phyloP scores from a whole-genome alignment of 2,329 filamentous ascomycete species.

The Aspergillus hiratsukae region DNA sequence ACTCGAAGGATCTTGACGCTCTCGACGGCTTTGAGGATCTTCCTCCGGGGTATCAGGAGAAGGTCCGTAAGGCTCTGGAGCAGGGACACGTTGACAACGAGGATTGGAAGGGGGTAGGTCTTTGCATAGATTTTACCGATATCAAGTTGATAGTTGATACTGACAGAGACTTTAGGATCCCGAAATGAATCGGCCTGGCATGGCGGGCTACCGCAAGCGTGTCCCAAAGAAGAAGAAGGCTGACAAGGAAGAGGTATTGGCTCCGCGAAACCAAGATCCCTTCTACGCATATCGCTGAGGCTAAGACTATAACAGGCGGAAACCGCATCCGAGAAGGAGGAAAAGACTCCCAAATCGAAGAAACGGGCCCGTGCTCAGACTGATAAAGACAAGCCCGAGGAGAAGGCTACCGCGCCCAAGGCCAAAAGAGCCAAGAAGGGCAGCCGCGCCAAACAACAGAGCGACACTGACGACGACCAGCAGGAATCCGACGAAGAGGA shows the following conservation, averaged over 20 bases:
- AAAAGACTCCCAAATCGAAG: constrained; percentile 15
- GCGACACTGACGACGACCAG: neutral
- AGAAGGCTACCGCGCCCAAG: constrained; percentile 10
- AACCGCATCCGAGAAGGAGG: constrained; percentile 6
- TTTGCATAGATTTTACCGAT: neutral
- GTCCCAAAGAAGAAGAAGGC: constrained; percentile 35
- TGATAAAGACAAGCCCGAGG: constrained; percentile 10
- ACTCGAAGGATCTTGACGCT: constrained; percentile 56
- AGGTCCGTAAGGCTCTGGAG: constrained; percentile 66
- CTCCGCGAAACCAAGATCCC: neutral
- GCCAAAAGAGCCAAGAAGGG: constrained; percentile 13
- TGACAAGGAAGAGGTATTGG: constrained; percentile 23
- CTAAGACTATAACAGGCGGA: constrained; percentile 11
- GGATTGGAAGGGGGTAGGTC: constrained; percentile 81
- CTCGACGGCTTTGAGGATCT: constrained; percentile 82
- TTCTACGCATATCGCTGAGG: constrained; percentile 7
- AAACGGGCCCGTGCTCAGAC: constrained; percentile 13
- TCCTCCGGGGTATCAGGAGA: constrained; percentile 62
- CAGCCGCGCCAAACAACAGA: constrained; percentile 8
- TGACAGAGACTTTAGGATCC: constrained; percentile 54
- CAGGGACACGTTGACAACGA: constrained; percentile 78
- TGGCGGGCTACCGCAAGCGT: constrained; percentile 56
- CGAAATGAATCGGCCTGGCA: constrained; percentile 66
- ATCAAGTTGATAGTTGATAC: constrained; percentile 3
- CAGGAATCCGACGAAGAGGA: constrained; percentile 7